Evolutionary conservation across 1,284 basidiomycete genomes (phyloP), one percentile per base, ranked within the genome.

Genomic region (Inonotus obliquus): DNA sequence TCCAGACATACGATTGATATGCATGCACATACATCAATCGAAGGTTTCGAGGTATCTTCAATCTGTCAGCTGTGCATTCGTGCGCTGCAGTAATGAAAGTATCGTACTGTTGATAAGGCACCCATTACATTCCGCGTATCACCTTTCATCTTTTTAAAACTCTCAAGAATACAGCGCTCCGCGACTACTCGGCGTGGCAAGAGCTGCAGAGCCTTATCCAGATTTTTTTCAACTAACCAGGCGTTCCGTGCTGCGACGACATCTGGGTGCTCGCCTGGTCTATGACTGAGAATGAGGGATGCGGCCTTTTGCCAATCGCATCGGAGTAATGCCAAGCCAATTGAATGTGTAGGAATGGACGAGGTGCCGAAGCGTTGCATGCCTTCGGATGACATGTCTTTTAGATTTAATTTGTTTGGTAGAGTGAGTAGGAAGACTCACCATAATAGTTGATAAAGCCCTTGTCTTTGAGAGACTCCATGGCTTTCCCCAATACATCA

Each of bases 311-410:
- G 85, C 94, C 94, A 99, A 68, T 98, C 89, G 4, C 87, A 89
- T 68, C 86, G 86, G 19, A 99, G 81, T 38, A 99, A 79, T 2
- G 93, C 88, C 14, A 98, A 81, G 6, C 97, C 97, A 59, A 98
- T 95, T 2, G 89, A 80, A 70, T 99, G 96, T 0, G 97, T 98
- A 1, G 96, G 94, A 29, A 99, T 89, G 11, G 93, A 87, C 6
- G 96, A 94, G 0, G 96, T 99, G 35, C 97, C 97, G 74, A 99
- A 99, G 17, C 97, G 88, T 72, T 99, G 97, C 96, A 99, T 98
- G 44, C 95, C 92, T 94, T 19, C 58, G 1, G 25, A 25, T 49
- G 14, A 32, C 9, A 32, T n/a, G 11, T 44, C 41, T 11, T 17
- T n/a, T 44, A 44, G n/a, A 44, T n/a, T n/a, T 7, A 44, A 6